Base-by-base conservation (phyloP, 1,139 yeast species). In the Suhomyces atakaporum region DNA sequence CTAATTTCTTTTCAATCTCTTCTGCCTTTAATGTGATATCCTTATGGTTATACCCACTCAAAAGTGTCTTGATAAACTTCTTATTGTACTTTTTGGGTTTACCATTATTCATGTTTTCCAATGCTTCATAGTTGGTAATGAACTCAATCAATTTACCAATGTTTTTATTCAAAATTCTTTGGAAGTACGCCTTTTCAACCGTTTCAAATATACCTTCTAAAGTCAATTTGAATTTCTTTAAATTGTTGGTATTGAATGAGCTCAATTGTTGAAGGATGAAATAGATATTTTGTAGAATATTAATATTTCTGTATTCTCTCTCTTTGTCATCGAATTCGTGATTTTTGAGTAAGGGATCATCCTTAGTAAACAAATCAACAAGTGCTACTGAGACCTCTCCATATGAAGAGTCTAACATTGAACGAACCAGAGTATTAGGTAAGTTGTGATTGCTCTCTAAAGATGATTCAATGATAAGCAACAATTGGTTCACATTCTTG, bases 121-220 rank as follows among this genome's bases (percentile, higher is more conserved):
- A 58, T 2, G 75, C 70, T 38, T 81, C 83, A 33, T 84, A 78
- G 29, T 81, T 87, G 30, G 73, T 73, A 4, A 88, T 76, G 55
- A 85, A 83, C 20, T 79, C 81, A 23, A 75, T 65, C 38, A 85
- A 60, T 53, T 79, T 83, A 5, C 88, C 94, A 55, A 86, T 51
- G 35, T 60, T 58, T 39, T 66, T 65, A 29, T 52, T 54, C 25
- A 71, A 45, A 16, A 79, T 73, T 39, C 74, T 73, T 47, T 72
- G 72, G 46, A 83, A 68, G 44, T 70, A 70, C 9, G 50, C 50
- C 5, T 50, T 54, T 45, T 64, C 64, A 7, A 81, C 68, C 35
- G 63, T 65, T 20, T 59, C 63, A 35, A 84, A 77, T 36, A 82
- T 80, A 3, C 58, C 45, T 5, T 65, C 69, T 31, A 78, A 61